Base-by-base conservation (phyloP, 2,329 filamentous ascomycete species). In the Orbilia ellipsospora region DNA sequence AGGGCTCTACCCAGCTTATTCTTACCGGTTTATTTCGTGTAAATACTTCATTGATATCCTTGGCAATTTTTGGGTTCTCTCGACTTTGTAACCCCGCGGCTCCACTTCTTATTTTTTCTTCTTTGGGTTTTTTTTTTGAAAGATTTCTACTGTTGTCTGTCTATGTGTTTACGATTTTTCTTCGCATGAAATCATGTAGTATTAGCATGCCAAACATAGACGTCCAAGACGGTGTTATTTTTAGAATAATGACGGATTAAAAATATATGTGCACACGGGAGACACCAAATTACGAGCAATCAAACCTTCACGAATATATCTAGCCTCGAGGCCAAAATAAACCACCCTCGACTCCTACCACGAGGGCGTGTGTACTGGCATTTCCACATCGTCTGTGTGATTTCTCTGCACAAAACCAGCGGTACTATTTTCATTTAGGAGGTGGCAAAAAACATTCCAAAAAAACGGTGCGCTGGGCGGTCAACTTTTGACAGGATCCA, bases 21-120 rank as follows among this genome's bases (percentile, higher is more conserved):
- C 13, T 31, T n/a, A 26, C 16, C 0, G 20, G 16, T 56, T 56
- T 66, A 66, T 28, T 45, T 55, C 50, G 20, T 54, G 45, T 48
- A 44, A 20, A 42, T 42, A 18, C 26, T 44, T 52, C 31, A 10
- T 48, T 48, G 44, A 12, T n/a, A n/a, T n/a, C 44, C 44, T 48
- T 48, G 7, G 13, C 13, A n/a, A 10, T 48, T 18, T 18, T n/a
- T 48, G 13, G 5, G 1, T 20, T 60, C 12, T 55, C 2, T 60
- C 16, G 28, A 28, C 42, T 12, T 15, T 45, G 20, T 15, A 57
- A 16, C 16, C 18, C 12, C 54, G 28, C 31, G 31, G 28, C 40
- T 36, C 65, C 12, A 13, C 18, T 63, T 54, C 23, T 51, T 54
- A 2, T 6, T 6, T 63, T 26, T 51, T 48, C 23, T 52, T 40